These are phyloP conservation scores for Dipteronia sinensis DNA, from an alignment of 345 rosid species.

Conservation along the genomic window DNA sequence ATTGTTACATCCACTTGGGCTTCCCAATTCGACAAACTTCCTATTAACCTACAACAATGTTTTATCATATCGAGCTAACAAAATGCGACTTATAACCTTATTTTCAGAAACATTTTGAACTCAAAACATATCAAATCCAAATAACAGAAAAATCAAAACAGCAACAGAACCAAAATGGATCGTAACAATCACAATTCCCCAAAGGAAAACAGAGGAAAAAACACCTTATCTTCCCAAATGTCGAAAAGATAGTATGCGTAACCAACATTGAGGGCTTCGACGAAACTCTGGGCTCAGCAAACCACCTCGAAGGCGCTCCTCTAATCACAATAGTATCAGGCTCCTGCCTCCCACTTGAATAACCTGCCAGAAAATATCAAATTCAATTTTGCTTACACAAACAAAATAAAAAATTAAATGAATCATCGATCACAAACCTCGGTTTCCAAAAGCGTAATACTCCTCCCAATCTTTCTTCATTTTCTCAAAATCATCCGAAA, in stretches of 20 bases:
- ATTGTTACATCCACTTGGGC: neutral
- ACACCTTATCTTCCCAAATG: conserved; percentile 86
- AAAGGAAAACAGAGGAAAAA: neutral
- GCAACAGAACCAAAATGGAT: conserved; percentile 2
- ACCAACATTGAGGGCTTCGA: conserved; percentile 92
- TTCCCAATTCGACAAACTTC: neutral
- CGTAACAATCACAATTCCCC: neutral
- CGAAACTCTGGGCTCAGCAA: conserved; percentile 91
- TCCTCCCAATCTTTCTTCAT: conserved; percentile 88
- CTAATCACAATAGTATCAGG: conserved; percentile 76
- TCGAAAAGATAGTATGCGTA: conserved; percentile 82
- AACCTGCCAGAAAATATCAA: conserved; percentile 39
- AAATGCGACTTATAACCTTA: neutral
- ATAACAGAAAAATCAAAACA: neutral
- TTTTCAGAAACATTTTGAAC: neutral
- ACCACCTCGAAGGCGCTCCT: conserved; percentile 92
- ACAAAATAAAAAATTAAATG: neutral
- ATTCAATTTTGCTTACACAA: neutral
- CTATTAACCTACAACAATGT: neutral
- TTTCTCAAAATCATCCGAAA: conserved; percentile 65
- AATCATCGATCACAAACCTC: conserved; percentile 28
- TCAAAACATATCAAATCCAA: neutral
- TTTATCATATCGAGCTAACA: neutral
- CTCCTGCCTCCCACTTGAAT: conserved; percentile 59
- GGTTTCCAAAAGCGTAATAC: conserved; percentile 60